Evolutionary conservation across 2,329 filamentous ascomycete species (phyloP).

Genomic region (Talaromyces islandicus): DNA sequence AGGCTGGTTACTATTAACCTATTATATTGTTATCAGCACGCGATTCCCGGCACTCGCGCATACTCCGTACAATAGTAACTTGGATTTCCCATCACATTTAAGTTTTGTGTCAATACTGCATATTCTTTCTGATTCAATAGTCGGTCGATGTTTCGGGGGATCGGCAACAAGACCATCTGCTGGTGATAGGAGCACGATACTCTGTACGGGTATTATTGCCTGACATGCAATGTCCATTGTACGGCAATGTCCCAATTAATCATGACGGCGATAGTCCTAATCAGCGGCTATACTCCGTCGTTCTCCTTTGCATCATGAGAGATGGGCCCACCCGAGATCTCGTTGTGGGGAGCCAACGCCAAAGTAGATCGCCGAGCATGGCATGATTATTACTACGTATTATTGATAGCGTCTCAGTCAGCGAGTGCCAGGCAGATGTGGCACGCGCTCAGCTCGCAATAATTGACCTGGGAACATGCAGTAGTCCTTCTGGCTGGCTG

Average conservation of each 20-base stretch:
- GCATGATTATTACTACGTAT: background rate
- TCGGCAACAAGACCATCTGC: background rate
- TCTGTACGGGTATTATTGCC: too few relatives aligned
- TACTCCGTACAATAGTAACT: too few relatives aligned
- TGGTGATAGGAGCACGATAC: too few relatives aligned
- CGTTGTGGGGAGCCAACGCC: background rate
- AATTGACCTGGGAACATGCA: too few relatives aligned
- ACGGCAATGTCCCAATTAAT: too few relatives aligned
- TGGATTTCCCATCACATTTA: too few relatives aligned
- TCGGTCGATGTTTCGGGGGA: background rate
- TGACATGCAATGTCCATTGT: too few relatives aligned
- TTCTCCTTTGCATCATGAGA: background rate
- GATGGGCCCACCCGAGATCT: background rate
- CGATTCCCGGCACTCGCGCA: too few relatives aligned
- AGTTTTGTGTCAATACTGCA: too few relatives aligned
- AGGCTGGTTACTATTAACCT: too few relatives aligned
- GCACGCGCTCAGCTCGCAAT: too few relatives aligned
- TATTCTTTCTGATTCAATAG: background rate
- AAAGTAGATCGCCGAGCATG: background rate
- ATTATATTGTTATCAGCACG: background rate
- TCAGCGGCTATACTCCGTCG: background rate
- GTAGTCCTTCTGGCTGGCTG: background rate
- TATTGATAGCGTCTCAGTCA: background rate
- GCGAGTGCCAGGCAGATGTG: background rate
- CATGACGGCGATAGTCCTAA: background rate